Percentiles rank a stretch among this genome's conserved stretches.
Evolutionary conservation across 2,329 filamentous ascomycete genomes (phyloP).

Genomic region (Juglanconis juglandina): DNA sequence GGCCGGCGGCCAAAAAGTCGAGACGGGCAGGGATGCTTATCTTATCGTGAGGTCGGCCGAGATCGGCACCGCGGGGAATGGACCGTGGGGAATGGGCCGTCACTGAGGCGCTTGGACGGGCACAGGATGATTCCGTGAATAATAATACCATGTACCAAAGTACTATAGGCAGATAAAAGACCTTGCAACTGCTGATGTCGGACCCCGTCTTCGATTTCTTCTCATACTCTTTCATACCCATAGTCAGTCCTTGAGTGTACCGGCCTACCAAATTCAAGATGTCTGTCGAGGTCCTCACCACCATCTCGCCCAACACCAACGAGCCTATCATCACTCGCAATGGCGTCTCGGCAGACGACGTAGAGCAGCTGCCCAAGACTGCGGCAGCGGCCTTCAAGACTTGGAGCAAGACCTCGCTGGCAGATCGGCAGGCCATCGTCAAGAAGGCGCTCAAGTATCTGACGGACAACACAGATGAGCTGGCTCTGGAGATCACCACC

Average conservation of each 20-base stretch:
- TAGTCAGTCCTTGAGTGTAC: background rate
- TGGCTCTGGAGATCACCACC: constrained; percentile 81
- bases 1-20: background rate
- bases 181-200: background rate
- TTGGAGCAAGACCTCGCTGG: constrained; percentile 71
- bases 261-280: constrained; percentile 35
- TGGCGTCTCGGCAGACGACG: constrained; percentile 67
- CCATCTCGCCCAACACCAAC: constrained; percentile 88
- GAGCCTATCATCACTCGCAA: constrained; percentile 76
- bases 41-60: constrained; percentile 14
- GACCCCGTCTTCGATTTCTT: background rate
- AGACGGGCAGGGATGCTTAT: constrained; percentile 2
- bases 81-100: background rate
- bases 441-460: constrained; percentile 74
- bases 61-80: constrained; percentile 16
- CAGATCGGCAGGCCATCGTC: constrained; percentile 75
- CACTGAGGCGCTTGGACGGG: too few species aligned
- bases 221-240: background rate
- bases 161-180: too few species aligned
- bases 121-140: too few species aligned
- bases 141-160: too few species aligned
- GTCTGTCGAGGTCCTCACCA: constrained; percentile 65
- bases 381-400: constrained; percentile 73
- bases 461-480: constrained; percentile 67
- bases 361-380: constrained; percentile 67